Base-by-base conservation (phyloP, 805 yeast genomes). In the Danielia reshetovae region DNA sequence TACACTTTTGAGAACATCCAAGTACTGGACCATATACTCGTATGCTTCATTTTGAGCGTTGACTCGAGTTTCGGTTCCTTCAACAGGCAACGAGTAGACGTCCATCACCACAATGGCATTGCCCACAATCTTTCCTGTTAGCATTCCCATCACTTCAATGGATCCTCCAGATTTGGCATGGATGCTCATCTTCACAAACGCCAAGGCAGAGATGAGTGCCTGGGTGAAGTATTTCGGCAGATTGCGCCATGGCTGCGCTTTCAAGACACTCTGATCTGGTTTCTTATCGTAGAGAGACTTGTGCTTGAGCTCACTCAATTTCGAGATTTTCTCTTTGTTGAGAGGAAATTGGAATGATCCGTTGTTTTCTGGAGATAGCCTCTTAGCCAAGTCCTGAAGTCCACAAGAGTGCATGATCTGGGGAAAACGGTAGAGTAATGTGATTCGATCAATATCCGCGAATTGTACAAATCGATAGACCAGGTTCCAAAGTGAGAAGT, bases 31-130 rank as follows among this genome's bases (percentile, higher is more conserved):
- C 96, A 93, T 89, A 55, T 82, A 93, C 56, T 90, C 97, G 57
- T 89, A 89, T 0, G 94, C 95, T 52, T 90, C 97, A 12, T 80
- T 79, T 52, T 85, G 88, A 0, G 97, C 97, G 58, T 93, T 93
- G 22, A 90, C 98, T 32, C 97, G 59, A 0, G 96, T 86, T 55
- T 93, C 97, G 0, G 97, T 89, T 1, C 97, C 97, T 55, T 85
- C 90, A 2, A 90, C 97, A 0, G 97, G 97, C 24, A 93, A 61
- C 10, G 88, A 80, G 56, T 83, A 90, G 7, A 80, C 81, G 56
- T 90, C 96, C 69, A 79, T 70, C 2, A 93, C 83, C 2, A 83
- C 71, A 39, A 88, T 72, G 16, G 71, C 60, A 13, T 67, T 60
- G 5, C 65, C 68, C 10, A 74, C 62, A 7, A 84, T 73, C 46